Percentiles rank a stretch among this genome's conserved stretches.
These are phyloP conservation scores for Mycena rebaudengoi DNA, from an alignment of 768 basidiomycete species.

Conservation along the genomic window DNA sequence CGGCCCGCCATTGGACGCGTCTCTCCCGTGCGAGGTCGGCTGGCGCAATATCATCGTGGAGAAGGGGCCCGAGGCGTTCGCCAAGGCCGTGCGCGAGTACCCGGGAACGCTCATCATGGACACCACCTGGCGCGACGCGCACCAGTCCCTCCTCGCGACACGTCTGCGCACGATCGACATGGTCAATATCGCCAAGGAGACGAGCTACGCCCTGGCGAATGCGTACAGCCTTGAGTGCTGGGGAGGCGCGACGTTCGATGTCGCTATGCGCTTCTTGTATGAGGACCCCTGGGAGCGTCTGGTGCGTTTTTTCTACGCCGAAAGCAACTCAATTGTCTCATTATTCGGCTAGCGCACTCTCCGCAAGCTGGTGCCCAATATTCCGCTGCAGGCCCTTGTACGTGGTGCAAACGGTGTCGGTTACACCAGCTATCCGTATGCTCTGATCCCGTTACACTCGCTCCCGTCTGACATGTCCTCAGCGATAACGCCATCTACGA, in stretches of 20 bases:
- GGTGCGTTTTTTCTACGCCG: constrained; percentile 52
- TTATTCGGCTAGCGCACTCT: constrained; percentile 79
- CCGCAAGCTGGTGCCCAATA: constrained; percentile 96
- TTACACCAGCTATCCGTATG: constrained; percentile 97
- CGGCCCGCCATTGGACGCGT: constrained; percentile 79
- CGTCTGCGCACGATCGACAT: constrained; percentile 96
- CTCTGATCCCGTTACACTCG: constrained; percentile 13
- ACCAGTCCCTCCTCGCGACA: constrained; percentile 97
- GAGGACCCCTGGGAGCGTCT: constrained; percentile 99
- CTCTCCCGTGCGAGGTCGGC: constrained; percentile 84
- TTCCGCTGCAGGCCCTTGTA: constrained; percentile 97
- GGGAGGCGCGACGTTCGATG: constrained; percentile 99
- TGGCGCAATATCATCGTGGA: constrained; percentile 99
- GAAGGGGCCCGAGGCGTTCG: constrained; percentile 97
- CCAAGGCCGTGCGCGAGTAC: constrained; percentile 96
- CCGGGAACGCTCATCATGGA: constrained; percentile 97
- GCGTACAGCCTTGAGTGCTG: constrained; percentile 98
- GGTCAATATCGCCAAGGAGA: constrained; percentile 98
- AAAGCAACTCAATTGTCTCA: constrained; percentile 22
- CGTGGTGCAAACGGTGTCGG: constrained; percentile 99
- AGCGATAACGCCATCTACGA: constrained; percentile 99
- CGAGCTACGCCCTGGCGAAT: constrained; percentile 92
- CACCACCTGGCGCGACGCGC: constrained; percentile 99
- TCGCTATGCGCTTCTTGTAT: constrained; percentile 99
- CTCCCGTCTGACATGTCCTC: constrained; percentile 22